Percentiles rank a stretch among this genome's conserved stretches.
Conservation (phyloP, 2,329 filamentous ascomycete species). For the Gremmenia infestans region DNA sequence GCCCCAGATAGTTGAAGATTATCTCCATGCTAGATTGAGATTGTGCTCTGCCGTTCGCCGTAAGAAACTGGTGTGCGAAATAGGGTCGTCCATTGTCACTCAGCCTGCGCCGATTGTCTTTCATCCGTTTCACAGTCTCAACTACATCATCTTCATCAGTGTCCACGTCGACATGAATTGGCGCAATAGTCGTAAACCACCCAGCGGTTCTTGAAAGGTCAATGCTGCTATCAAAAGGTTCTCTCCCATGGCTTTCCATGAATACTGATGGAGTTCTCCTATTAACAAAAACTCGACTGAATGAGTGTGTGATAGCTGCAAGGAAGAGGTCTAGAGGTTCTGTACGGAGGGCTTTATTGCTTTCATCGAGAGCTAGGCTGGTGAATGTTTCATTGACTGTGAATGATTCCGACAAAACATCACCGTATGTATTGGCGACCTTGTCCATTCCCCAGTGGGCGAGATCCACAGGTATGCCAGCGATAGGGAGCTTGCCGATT, state of each 20-base stretch:
- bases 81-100: constrained; percentile 35
- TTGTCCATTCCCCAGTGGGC: constrained; percentile 24
- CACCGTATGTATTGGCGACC: constrained; percentile 20
- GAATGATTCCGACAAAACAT: constrained; percentile 33
- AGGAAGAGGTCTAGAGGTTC: constrained; percentile 36
- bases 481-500: not conserved
- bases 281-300: constrained; percentile 32
- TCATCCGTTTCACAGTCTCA: constrained; percentile 24
- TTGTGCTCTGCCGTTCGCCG: constrained; percentile 24
- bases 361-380: constrained; percentile 18
- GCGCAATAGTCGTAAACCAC: constrained; percentile 42
- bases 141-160: not conserved
- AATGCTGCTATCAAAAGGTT: constrained; percentile 29
- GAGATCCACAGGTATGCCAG: not conserved
- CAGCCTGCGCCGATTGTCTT: constrained; percentile 33
- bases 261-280: constrained; percentile 34
- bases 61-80: constrained; percentile 34
- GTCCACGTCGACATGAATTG: constrained; percentile 20
- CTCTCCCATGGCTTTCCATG: constrained; percentile 39
- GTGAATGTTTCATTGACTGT: constrained; percentile 37
- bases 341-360: constrained; percentile 31
- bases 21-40: constrained; percentile 39
- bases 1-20: constrained; percentile 44
- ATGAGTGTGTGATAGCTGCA: constrained; percentile 32
- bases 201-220: constrained; percentile 38